A percentile compares a stretch with the other conserved stretches of the same genome.
phyloP scores from a whole-genome alignment of 345 rosid genomes.

The Hirschfeldia incana region DNA sequence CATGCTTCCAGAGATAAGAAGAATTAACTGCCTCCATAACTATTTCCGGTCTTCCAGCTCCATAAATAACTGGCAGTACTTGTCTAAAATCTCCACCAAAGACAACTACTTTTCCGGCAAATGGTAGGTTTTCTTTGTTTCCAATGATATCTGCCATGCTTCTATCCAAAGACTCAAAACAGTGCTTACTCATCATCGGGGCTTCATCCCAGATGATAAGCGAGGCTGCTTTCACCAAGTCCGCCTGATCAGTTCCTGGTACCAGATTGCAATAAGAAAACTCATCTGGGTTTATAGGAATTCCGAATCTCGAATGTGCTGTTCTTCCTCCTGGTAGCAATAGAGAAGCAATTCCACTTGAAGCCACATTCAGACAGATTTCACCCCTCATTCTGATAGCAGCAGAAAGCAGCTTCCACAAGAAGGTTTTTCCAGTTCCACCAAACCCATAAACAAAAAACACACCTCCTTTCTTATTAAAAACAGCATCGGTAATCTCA shows the following conservation, averaged over 20 bases:
- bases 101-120: background rate
- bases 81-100: background rate
- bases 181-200: background rate
- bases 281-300: background rate
- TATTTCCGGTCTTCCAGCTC: background rate
- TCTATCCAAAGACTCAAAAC: background rate
- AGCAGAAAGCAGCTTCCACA: background rate
- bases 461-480: background rate
- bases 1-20: background rate
- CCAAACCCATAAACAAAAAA: background rate
- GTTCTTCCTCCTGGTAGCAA: background rate
- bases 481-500: background rate
- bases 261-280: background rate
- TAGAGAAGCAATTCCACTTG: background rate
- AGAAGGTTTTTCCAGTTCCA: background rate
- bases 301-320: background rate
- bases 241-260: background rate
- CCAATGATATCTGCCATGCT: background rate
- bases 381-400: background rate
- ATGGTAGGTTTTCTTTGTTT: background rate
- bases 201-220: background rate
- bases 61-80: background rate
- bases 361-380: background rate
- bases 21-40: background rate
- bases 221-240: background rate